Conservation (phyloP, 345 rosid species). For the Aquilaria malaccensis region DNA sequence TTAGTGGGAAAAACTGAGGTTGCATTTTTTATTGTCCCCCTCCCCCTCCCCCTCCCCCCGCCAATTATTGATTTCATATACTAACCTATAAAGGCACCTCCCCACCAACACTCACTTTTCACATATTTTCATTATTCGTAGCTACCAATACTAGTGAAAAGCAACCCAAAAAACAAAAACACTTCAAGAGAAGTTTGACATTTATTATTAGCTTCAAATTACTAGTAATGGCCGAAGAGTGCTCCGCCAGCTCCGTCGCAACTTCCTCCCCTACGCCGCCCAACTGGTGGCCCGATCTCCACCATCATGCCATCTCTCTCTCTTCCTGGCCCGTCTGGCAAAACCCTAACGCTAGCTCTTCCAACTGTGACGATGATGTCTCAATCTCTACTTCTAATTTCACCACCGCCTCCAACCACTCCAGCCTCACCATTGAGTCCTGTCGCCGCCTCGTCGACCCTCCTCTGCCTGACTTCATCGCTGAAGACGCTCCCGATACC, state of each 20-base stretch:
- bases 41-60: slow-evolving; percentile 20
- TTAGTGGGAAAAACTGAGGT: slow-evolving; percentile 52
- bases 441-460: slow-evolving; percentile 16
- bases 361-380: slow-evolving; percentile 46
- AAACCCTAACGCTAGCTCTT: slow-evolving; percentile 38
- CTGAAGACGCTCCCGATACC: slow-evolving; percentile 49
- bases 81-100: slow-evolving; percentile 21
- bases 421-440: slow-evolving; percentile 51
- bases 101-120: slow-evolving; percentile 40
- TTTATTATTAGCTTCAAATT: neutral
- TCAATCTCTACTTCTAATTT: slow-evolving; percentile 42
- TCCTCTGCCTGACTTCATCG: slow-evolving; percentile 35
- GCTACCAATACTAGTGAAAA: slow-evolving; percentile 18
- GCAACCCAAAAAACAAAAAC: neutral
- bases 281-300: slow-evolving; percentile 58
- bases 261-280: slow-evolving; percentile 23
- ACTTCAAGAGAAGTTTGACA: neutral
- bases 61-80: slow-evolving; percentile 16
- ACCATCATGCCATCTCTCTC: slow-evolving; percentile 45
- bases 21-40: slow-evolving; percentile 60
- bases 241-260: slow-evolving; percentile 30
- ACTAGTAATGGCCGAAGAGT: slow-evolving; percentile 42
- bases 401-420: slow-evolving; percentile 54
- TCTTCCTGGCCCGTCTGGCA: slow-evolving; percentile 33
- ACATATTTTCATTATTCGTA: slow-evolving; percentile 29